phyloP scores from a whole-genome alignment of 768 basidiomycete species.

The Coprinopsis cinerea region DNA sequence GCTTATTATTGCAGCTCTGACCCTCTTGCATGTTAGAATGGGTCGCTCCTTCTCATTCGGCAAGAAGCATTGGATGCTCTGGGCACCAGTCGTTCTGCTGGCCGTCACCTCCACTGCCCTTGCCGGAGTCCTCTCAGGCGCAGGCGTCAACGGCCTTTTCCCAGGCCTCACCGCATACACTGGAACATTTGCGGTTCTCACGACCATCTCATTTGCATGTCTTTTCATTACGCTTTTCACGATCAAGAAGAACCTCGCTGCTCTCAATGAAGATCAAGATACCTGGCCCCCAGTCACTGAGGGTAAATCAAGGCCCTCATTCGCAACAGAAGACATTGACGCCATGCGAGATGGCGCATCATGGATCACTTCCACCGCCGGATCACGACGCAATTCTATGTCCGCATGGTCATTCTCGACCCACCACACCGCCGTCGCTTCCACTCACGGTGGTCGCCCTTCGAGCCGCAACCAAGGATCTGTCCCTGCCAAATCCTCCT shows the following conservation, averaged over 20 bases:
- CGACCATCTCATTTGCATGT: constrained; percentile 48
- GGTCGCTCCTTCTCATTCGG: constrained; percentile 68
- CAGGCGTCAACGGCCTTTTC: constrained; percentile 50
- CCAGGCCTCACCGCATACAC: constrained; percentile 57
- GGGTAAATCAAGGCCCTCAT: constrained; percentile 51
- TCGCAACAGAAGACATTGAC: constrained; percentile 68
- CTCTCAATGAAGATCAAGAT: constrained; percentile 45
- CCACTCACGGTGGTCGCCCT: constrained; percentile 33
- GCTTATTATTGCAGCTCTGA: constrained; percentile 51
- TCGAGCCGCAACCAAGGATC: constrained; percentile 35
- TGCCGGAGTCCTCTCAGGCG: constrained; percentile 51
- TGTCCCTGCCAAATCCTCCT: constrained; percentile 50
- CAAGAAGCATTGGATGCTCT: constrained; percentile 65
- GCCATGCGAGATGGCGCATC: constrained; percentile 69
- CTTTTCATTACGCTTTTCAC: constrained; percentile 57
- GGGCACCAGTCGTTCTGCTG: constrained; percentile 57
- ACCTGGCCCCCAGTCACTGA: constrained; percentile 56
- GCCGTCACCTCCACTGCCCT: constrained; percentile 51
- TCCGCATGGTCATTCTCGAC: constrained; percentile 75
- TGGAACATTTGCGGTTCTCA: constrained; percentile 43
- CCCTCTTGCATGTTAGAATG: constrained; percentile 65
- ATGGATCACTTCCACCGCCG: constrained; percentile 70
- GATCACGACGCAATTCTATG: constrained; percentile 49
- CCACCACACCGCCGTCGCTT: constrained; percentile 40
- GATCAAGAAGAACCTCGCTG: constrained; percentile 59